Evolutionary conservation across 2,329 filamentous ascomycete genomes (phyloP).

Genomic region (Exophiala sp.): DNA sequence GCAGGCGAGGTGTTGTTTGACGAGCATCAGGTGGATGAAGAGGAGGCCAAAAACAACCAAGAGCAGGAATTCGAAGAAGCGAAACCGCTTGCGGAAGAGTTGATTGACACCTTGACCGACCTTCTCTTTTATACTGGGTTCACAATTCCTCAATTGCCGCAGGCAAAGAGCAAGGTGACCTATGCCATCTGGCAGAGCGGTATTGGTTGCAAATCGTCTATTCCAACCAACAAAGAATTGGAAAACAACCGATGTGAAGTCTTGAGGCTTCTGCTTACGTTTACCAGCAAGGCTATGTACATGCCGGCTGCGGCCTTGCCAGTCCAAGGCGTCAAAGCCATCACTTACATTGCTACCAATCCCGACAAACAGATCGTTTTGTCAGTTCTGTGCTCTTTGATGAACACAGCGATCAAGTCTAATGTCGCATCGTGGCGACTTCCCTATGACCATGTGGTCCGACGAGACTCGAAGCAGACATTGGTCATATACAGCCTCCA

Average conservation of each 20-base stretch:
- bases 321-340: constrained; percentile 70
- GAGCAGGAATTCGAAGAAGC: constrained; percentile 68
- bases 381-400: constrained; percentile 80
- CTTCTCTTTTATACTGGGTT: constrained; percentile 88
- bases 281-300: constrained; percentile 91
- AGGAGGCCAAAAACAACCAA: constrained; percentile 41
- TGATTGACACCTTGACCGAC: constrained; percentile 84
- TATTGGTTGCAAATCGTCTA: constrained; percentile 85
- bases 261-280: constrained; percentile 72
- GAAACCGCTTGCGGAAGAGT: constrained; percentile 83
- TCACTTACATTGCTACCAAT: constrained; percentile 84
- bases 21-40: constrained; percentile 55
- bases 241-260: constrained; percentile 92
- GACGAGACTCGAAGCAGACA: constrained; percentile 83
- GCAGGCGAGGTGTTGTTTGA: constrained; percentile 79
- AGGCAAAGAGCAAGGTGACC: constrained; percentile 71
- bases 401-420: constrained; percentile 94
- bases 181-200: constrained; percentile 98
- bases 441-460: constrained; percentile 86
- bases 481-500: constrained; percentile 90
- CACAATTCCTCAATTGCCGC: constrained; percentile 67
- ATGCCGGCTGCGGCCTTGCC: constrained; percentile 73
- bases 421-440: constrained; percentile 91
- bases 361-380: constrained; percentile 87
- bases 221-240: constrained; percentile 82